Evolutionary conservation across 345 rosid genomes (phyloP).

Genomic region (Laguncularia racemosa): DNA sequence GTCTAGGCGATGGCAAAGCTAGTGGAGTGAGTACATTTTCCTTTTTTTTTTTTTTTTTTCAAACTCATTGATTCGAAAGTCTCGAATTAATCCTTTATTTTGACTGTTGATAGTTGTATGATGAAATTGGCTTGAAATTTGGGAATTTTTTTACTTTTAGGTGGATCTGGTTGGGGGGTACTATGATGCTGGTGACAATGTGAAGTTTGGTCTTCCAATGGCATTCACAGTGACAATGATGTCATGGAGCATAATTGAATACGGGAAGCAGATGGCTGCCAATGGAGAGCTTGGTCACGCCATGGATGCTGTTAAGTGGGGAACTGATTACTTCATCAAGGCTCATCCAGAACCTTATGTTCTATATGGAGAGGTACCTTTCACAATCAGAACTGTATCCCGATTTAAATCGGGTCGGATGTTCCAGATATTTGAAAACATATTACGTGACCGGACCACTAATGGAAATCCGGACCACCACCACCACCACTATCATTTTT

Average conservation of each 20-base stretch:
- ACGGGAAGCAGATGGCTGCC: constrained; percentile 63
- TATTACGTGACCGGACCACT: too few relatives aligned
- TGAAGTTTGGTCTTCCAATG: constrained; percentile 98
- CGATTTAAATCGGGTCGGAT: too few relatives aligned
- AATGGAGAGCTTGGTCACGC: constrained; percentile 84
- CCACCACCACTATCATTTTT: too few relatives aligned
- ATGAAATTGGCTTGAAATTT: neutral
- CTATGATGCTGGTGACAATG: constrained; percentile 99
- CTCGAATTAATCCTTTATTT: too few relatives aligned
- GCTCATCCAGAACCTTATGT: constrained; percentile 92
- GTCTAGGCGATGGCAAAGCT: constrained; percentile 87
- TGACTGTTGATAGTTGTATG: neutral
- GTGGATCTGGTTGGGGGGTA: constrained; percentile 98
- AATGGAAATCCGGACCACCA: too few relatives aligned
- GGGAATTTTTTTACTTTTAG: constrained; percentile 19
- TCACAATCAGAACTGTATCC: neutral
- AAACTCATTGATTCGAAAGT: neutral
- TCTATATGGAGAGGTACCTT: constrained; percentile 86
- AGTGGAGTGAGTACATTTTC: constrained; percentile 63
- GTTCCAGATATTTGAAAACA: too few relatives aligned
- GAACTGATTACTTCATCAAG: constrained; percentile 91
- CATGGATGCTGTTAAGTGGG: constrained; percentile 91
- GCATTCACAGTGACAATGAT: constrained; percentile 97
- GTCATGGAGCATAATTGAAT: constrained; percentile 97
- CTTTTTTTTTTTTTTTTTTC: neutral